Percentiles rank a stretch among this genome's conserved stretches.
These are phyloP conservation scores for Polyporus arcularius DNA, from an alignment of 768 basidiomycete genomes.

Conservation along the genomic window DNA sequence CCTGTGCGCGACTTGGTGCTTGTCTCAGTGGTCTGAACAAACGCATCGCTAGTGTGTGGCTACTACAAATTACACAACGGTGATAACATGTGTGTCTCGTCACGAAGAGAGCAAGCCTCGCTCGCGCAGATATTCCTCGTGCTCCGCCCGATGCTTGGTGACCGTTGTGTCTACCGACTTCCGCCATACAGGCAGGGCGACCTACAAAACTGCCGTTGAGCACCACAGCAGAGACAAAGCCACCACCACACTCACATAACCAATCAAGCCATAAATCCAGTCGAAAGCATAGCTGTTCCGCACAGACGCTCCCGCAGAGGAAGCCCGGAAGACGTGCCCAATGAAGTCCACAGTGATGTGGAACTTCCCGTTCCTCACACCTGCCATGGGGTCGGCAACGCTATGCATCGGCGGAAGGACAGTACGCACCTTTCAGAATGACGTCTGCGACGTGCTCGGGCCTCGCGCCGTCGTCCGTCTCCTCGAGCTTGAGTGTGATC, in stretches of 20 bases:
- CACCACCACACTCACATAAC: slow-evolving; percentile 20
- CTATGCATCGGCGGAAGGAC: background rate
- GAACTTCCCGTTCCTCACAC: slow-evolving; percentile 66
- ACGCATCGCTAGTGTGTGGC: too few species aligned
- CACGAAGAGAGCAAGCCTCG: background rate
- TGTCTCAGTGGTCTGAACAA: too few species aligned
- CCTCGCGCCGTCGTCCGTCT: slow-evolving; percentile 61
- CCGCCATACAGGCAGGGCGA: slow-evolving; percentile 43
- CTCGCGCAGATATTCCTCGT: slow-evolving; percentile 35
- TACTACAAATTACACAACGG: background rate
- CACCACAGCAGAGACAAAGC: background rate
- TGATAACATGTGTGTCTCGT: background rate
- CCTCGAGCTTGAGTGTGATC: slow-evolving; percentile 77
- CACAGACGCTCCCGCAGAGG: slow-evolving; percentile 64
- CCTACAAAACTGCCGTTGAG: slow-evolving; percentile 25
- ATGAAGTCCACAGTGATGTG: slow-evolving; percentile 78
- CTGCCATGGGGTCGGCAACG: slow-evolving; percentile 35
- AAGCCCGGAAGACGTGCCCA: slow-evolving; percentile 65
- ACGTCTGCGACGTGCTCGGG: slow-evolving; percentile 63
- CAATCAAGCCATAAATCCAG: slow-evolving; percentile 41
- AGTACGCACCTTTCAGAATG: slow-evolving; percentile 54
- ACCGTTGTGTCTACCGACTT: slow-evolving; percentile 38
- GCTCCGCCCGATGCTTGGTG: slow-evolving; percentile 35
- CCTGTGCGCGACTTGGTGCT: too few species aligned
- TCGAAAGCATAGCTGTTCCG: slow-evolving; percentile 64